These are phyloP conservation scores for Erythrobasidium hasegawianum DNA, from an alignment of 1,284 basidiomycete genomes.

Conservation along the genomic window DNA sequence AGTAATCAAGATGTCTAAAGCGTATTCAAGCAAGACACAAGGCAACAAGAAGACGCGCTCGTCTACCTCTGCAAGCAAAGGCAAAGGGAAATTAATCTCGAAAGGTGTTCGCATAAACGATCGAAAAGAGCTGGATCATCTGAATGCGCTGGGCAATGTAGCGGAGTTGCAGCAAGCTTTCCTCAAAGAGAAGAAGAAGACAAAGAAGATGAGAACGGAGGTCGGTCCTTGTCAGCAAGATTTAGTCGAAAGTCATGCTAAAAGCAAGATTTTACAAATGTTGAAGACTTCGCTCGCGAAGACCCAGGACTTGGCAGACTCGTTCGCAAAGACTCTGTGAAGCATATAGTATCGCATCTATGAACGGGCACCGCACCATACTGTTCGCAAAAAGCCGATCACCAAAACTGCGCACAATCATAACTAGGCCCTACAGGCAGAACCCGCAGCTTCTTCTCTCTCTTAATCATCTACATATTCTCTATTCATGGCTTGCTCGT, in stretches of 20 bases:
- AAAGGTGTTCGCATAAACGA: background rate
- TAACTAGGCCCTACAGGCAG: no score
- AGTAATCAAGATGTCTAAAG: background rate
- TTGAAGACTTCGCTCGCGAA: background rate
- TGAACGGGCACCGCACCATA: no score
- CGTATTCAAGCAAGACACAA: background rate
- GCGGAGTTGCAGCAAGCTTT: background rate
- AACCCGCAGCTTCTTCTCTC: no score
- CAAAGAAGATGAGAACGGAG: background rate
- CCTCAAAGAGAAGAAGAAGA: background rate
- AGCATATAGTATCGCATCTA: background rate
- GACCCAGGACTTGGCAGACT: constrained; percentile 4
- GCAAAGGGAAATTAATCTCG: background rate
- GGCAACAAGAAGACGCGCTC: constrained; percentile 3
- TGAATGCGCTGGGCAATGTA: background rate
- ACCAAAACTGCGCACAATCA: no score
- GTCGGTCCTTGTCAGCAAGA: background rate
- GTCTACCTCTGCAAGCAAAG: background rate
- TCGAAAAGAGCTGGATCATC: background rate
- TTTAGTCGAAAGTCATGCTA: background rate
- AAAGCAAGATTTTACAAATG: background rate
- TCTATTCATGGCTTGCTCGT: no score
- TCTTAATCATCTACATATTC: no score
- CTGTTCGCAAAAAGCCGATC: no score
- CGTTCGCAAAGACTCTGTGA: background rate